Base-by-base conservation (phyloP, 495 filamentous ascomycete species). In the Chaetomidium leptoderma region DNA sequence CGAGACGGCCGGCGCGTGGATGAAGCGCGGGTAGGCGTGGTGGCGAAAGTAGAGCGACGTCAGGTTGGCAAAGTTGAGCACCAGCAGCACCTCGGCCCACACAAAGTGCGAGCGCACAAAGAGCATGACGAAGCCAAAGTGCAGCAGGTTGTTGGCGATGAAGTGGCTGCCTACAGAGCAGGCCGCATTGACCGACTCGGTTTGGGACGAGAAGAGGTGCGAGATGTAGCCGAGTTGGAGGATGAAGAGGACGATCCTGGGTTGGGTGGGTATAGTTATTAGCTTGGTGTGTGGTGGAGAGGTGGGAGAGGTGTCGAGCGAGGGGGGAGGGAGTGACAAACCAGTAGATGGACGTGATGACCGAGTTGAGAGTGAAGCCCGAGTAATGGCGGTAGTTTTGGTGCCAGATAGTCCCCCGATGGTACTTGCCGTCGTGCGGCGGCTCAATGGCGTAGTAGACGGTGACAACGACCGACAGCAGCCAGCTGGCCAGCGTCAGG, bases 61-160 rank as follows among this genome's bases (percentile, higher is more conserved):
- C 43, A 93, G 80, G 70, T 95, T 91, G 74, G 90, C 73, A 67
- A 91, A 87, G 72, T 95, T 90, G 74, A 88, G 72, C 57, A 90
- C 75, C 59, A 93, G 70, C 62, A 95, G 76, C 45, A 92, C 40
- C 76, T 92, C 87, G 21, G 87, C 81, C 81, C 80, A 85, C 62
- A 76, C 59, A 73, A 92, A 91, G 70, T 86, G 76, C 45, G 76
- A 80, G 59, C 86, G 84, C 24, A 86, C 84, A 81, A 91, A 95
- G 54, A 95, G 83, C 74, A 92, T 82, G 36, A 95, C 81, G 74
- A 88, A 95, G 47, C 76, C 80, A 49, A 90, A 85, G 63, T 87
- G 76, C 47, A 95, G 81, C 13, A 96, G 70, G 74, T 95, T 95
- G 77, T 86, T 86, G 63, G 88, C 57, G 67, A 93, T 92, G 72